A percentile compares a stretch with the other conserved stretches of the same genome.
These are phyloP conservation scores for Candolleomyces aberdarensis DNA, from an alignment of 768 basidiomycete species.

Conservation along the genomic window DNA sequence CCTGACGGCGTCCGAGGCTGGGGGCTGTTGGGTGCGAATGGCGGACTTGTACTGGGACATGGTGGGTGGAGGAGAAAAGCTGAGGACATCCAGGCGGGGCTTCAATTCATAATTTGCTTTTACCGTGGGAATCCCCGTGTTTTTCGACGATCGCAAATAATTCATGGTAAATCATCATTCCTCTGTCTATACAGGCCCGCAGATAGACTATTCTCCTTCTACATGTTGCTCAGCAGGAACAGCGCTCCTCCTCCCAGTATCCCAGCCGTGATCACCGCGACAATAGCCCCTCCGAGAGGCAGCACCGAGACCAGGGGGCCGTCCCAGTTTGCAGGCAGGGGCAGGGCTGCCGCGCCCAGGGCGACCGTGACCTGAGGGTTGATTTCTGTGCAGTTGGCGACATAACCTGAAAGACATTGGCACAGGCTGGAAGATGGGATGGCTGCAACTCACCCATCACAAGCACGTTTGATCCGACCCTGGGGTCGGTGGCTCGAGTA, in stretches of 20 bases:
- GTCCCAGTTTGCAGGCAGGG: slow-evolving; percentile 53
- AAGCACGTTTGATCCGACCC: slow-evolving; percentile 58
- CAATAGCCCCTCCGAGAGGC: slow-evolving; percentile 37
- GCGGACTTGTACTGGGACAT: slow-evolving; percentile 57
- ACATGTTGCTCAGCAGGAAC: slow-evolving; percentile 54
- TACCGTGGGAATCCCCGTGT: slow-evolving; percentile 23
- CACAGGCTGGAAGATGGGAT: neutral
- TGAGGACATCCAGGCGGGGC: slow-evolving; percentile 8
- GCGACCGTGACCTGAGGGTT: slow-evolving; percentile 34
- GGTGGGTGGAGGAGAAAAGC: slow-evolving; percentile 24
- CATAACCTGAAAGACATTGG: slow-evolving; percentile 47
- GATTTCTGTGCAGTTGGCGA: slow-evolving; percentile 38
- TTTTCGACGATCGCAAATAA: neutral
- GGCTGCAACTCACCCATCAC: slow-evolving; percentile 43
- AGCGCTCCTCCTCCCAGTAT: slow-evolving; percentile 50
- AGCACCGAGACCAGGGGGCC: slow-evolving; percentile 54
- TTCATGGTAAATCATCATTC: neutral
- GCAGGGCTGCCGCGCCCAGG: slow-evolving; percentile 37
- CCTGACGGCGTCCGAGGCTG: slow-evolving; percentile 37
- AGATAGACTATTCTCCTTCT: slow-evolving; percentile 9
- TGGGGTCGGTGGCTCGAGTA: slow-evolving; percentile 43
- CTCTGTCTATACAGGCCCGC: too few relatives aligned
- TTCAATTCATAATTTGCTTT: slow-evolving; percentile 21
- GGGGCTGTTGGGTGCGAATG: slow-evolving; percentile 34
- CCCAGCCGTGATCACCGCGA: slow-evolving; percentile 40